Evolutionary conservation across 2,329 filamentous ascomycete genomes (phyloP), one percentile per base, ranked within the genome.

Genomic region (Botryotinia narcissicola): DNA sequence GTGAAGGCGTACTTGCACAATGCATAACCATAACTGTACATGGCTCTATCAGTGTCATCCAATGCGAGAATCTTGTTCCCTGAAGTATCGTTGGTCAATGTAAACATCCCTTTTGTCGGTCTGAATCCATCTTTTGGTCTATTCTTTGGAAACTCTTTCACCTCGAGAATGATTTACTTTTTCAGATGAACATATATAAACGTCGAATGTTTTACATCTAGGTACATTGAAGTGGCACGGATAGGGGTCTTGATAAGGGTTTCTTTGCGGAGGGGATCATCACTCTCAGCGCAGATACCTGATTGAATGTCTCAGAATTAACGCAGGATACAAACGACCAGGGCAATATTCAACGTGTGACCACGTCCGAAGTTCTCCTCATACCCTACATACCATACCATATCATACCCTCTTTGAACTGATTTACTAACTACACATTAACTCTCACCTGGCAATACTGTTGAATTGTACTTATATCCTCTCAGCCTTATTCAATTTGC

Each of bases 371-470:
- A 69, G 66, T 22, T 67, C 60, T 51, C 29, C 7, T 54, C 46
- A 44, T 67, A 63, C 68, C 68, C 60, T n/a, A 73, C 66, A 54
- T 67, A 71, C 68, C 68, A 71, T 35, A 73, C 66, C 32, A 51
- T 57, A 29, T 18, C 61, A 57, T 51, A 46, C 61, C 3, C 14
- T 22, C 16, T 25, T 35, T 18, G 16, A 51, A 18, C 61, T 22
- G 59, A 44, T 74, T 73, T 75, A 74, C 74, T 54, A n/a, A 57
- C 74, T 44, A 42, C 29, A 32, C 25, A 32, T 57, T 10, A 29
- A 51, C 12, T 32, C 48, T 32, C 48, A 57, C 66, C 25, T 51
- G 35, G 25, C 40, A 42, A 57, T 25, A 44, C 10, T 9, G 16
- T 69, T n/a, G 18, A 57, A 75, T n/a, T 29, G 42, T 37, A 44